Evolutionary conservation across 208 protist species (phyloP), one percentile per base, ranked within the genome.

Genomic region (Wallacemonas collosoma): DNA sequence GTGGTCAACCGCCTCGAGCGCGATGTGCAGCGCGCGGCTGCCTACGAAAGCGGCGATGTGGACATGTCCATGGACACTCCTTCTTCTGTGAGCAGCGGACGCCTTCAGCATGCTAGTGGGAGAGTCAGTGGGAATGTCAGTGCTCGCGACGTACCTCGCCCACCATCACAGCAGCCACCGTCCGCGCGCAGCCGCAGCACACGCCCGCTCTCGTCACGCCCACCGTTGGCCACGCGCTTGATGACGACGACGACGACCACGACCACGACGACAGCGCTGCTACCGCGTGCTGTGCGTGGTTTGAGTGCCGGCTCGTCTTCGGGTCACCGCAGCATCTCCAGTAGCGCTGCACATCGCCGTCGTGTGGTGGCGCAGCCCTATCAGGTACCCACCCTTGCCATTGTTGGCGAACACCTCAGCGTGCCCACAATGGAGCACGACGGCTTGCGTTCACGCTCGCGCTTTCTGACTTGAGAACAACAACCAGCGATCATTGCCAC

Each of bases 21-120:
- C 6, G 60, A 65, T n/a, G 60, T 65, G 60, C 60, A 65, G 60
- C 60, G 60, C 7, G 57, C 57, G 6, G 57, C 57, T 9, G 17
- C 36, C 36, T 63, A 63, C 17, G 60, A 8, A 12, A 6, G 5
- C 6, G 56, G 5, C 6, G 60, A 17, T 8, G 60, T 65, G 41
- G 50, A 65, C 40, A 48, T 35, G 40, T 65, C 60, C 43, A 14
- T 48, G 7, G 60, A 51, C 8, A 41, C 60, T 3, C 60, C 60
- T 3, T 65, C 60, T 9, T 36, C 60, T 3, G 41, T 35, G 43
- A 65, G 60, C 60, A 65, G 60, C 43, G 57, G 57, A 14, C 36
- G 8, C 57, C 9, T 5, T 4, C 5, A 39, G 44, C 57, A 39
- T 12, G n/a, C 57, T n/a, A 45, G 57, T 26, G 26, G 26, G 26